Conservation (phyloP, 768 basidiomycete species). For the Strobilomyces dryophilus region DNA sequence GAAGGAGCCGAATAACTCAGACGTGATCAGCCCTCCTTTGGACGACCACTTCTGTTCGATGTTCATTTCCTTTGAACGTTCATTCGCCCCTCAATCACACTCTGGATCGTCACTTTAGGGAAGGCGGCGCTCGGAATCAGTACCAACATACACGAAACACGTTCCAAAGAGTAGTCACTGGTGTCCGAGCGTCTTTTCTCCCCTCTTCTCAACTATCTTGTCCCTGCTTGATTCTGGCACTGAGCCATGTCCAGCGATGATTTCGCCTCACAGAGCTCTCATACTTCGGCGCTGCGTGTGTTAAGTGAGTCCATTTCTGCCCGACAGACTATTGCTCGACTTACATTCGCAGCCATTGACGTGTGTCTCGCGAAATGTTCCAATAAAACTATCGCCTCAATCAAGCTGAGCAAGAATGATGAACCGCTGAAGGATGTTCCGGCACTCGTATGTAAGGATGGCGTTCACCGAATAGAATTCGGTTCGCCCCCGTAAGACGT, state of each 20-base stretch:
- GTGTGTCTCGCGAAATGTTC: slow-evolving; percentile 8
- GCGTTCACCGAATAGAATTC: neutral
- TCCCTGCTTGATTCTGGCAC: neutral
- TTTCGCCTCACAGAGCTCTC: neutral
- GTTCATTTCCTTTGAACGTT: no score
- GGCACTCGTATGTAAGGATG: neutral
- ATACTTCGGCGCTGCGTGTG: neutral
- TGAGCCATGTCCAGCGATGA: slow-evolving; percentile 1
- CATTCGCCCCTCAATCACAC: no score
- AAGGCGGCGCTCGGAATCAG: no score
- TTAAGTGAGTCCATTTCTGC: neutral
- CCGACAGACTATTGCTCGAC: no score
- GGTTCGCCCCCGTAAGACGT: neutral
- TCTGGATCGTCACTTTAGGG: no score
- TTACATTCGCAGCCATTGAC: neutral
- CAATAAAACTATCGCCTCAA: neutral
- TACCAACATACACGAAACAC: neutral
- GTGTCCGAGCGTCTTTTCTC: neutral
- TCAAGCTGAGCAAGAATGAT: neutral
- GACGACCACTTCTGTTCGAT: no score
- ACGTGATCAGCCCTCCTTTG: no score
- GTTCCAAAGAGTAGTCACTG: neutral
- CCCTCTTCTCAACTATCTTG: neutral
- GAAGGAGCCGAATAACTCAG: no score
- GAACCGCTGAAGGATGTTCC: neutral